Conservation (phyloP, 371 early-diverging fungal species). For the Mortierella sp. region DNA sequence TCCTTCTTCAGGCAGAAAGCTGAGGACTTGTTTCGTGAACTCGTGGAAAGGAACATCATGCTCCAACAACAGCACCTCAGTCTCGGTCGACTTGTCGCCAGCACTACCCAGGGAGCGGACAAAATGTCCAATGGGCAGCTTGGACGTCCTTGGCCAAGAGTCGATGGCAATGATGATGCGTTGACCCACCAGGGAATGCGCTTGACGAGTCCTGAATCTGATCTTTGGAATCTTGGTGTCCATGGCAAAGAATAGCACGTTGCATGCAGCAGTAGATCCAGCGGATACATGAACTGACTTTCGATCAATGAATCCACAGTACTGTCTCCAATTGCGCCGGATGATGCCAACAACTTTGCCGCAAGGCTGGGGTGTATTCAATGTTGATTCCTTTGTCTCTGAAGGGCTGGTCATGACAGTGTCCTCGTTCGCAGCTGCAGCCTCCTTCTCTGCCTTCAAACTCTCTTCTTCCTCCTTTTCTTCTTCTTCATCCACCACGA, state of each 20-base stretch:
- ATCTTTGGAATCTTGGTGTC: conserved; percentile 94
- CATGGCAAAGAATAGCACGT: conserved; percentile 85
- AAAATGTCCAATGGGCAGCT: conserved; percentile 92
- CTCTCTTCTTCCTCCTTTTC: conserved; percentile 67
- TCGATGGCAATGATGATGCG: conserved; percentile 94
- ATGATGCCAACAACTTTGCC: conserved; percentile 93
- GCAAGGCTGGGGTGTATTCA: conserved; percentile 71
- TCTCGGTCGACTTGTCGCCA: conserved; percentile 94
- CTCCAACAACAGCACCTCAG: conserved; percentile 94
- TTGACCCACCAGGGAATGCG: conserved; percentile 74
- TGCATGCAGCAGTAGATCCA: conserved; percentile 61
- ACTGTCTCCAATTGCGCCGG: conserved; percentile 93
- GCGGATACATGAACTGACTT: conserved; percentile 67
- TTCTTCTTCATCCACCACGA: conserved; percentile 78
- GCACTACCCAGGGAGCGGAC: conserved; percentile 90
- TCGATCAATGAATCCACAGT: conserved; percentile 92
- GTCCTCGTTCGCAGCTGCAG: conserved; percentile 48
- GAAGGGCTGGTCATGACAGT: conserved; percentile 59
- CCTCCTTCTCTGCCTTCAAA: conserved; percentile 51
- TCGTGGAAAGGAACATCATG: conserved; percentile 95
- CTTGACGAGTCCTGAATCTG: conserved; percentile 91
- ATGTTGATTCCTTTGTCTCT: conserved; percentile 48
- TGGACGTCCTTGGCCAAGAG: conserved; percentile 84
- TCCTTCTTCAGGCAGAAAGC: conserved; percentile 88
- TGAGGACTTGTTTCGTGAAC: conserved; percentile 86